A percentile compares a stretch with the other conserved stretches of the same genome.
These are phyloP conservation scores for Talaromyces atroroseus DNA, from an alignment of 2,329 filamentous ascomycete species.

Conservation along the genomic window DNA sequence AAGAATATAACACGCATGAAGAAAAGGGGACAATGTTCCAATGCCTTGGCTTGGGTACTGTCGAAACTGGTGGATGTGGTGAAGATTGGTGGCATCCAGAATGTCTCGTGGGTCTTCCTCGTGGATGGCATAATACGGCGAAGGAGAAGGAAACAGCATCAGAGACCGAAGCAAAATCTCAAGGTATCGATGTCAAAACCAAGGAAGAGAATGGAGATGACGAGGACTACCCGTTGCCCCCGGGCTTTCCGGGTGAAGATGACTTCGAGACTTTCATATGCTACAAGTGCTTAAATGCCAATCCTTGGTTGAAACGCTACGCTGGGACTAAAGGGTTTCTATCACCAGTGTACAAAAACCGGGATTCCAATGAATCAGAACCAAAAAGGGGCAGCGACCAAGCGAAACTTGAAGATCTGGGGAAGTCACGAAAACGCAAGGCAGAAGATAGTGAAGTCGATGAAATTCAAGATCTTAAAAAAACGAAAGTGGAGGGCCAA, in stretches of 20 bases:
- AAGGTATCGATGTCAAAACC: conserved; percentile 31
- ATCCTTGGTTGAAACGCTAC: conserved; percentile 89
- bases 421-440: conserved; percentile 60
- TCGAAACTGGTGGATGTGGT: conserved; percentile 80
- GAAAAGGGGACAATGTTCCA: conserved; percentile 99
- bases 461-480: conserved; percentile 33
- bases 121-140: conserved; percentile 52
- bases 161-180: conserved; percentile 17
- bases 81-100: conserved; percentile 98
- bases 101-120: conserved; percentile 74
- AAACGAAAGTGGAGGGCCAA: conserved; percentile 42
- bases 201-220: conserved; percentile 38
- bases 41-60: conserved; percentile 76
- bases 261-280: conserved; percentile 87
- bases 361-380: neutral
- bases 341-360: conserved; percentile 56
- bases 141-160: conserved; percentile 1
- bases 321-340: conserved; percentile 76
- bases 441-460: conserved; percentile 46
- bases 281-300: conserved; percentile 83
- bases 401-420: conserved; percentile 16
- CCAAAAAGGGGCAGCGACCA: conserved; percentile 14
- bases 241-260: conserved; percentile 83
- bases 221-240: conserved; percentile 63
- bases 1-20: conserved; percentile 79